Base-by-base conservation (phyloP, 352 stramenopile species). In the Globisporangium solare region DNA sequence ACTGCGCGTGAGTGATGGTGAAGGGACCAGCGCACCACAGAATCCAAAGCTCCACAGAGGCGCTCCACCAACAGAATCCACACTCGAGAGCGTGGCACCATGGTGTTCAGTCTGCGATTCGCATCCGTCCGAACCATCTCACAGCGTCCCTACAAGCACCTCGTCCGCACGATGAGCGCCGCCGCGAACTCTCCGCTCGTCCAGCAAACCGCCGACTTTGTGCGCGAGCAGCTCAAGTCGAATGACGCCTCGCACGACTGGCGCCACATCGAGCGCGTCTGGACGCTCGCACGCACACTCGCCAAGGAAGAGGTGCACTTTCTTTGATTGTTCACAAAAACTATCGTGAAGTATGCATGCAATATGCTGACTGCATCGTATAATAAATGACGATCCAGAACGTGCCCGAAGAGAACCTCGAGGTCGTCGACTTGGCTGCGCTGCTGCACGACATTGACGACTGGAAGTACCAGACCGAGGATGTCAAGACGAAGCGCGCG, bases 391-490 rank as follows among this genome's bases (percentile, higher is more conserved):
- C n/a, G 37, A 47, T n/a, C n/a, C 48, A 91, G 80, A 70, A 76
- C 14, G 74, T 92, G 45, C 60, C 67, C 11, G 67, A 60, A 2
- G 81, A 85, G 1, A 75, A 64, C 11, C 58, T 92, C 21, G 79
- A 92, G 65, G 80, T 90, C 56, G 86, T 96, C 14, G 85, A 95
- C 51, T 54, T 97, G 15, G 79, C 80, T 2, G 86, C 88, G 35
- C 67, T 97, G 51, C 66, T 97, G 41, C 88, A 97, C 61, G 88
- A 97, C 60, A 91, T 96, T 53, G 83, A 97, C 58, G 88, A 97
- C 70, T 94, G 83, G 79, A 96, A 96, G 66, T 59, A 59, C 53
- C 53, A 89, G 64, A 72, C 52, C 5, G 70, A 76, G 20, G 71
- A 77, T 18, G 71, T 69, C 12, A 61, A 66, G 37, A 89, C 67